phyloP scores from a whole-genome alignment of 164 flowering plant species.

The Tetrastigma voinierianum region DNA sequence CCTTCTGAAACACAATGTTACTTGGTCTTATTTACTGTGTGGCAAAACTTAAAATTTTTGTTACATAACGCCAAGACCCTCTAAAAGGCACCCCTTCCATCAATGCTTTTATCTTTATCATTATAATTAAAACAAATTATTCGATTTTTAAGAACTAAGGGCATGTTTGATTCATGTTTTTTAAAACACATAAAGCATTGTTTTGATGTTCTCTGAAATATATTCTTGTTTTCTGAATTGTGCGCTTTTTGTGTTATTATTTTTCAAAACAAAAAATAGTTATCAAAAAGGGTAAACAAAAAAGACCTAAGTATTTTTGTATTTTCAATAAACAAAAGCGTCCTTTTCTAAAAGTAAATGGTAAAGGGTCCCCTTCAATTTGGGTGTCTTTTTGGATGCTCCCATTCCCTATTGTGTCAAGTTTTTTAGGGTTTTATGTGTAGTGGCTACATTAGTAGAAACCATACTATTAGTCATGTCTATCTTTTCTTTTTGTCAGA shows the following conservation, averaged over 20 bases:
- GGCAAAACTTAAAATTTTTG: neutral
- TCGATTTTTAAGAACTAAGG: too few species aligned
- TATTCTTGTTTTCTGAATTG: too few species aligned
- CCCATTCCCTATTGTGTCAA: neutral
- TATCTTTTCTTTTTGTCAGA: too few species aligned
- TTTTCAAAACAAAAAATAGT: too few species aligned
- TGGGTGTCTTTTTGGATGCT: neutral
- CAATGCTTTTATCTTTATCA: constrained; percentile 17
- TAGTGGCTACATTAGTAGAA: too few species aligned
- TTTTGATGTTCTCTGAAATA: too few species aligned
- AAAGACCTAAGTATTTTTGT: too few species aligned
- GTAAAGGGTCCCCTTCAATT: neutral
- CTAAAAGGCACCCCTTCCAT: neutral
- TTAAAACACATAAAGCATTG: constrained; percentile 4
- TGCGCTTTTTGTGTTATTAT: too few species aligned
- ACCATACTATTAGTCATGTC: too few species aligned
- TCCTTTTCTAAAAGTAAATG: neutral
- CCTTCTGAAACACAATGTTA: neutral
- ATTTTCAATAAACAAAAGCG: neutral
- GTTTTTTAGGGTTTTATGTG: neutral
- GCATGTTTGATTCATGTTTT: constrained; percentile 14
- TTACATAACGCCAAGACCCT: neutral
- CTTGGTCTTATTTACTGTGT: neutral
- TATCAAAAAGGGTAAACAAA: too few species aligned
- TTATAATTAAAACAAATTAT: constrained; percentile 6